Base-by-base conservation (phyloP, 2,329 filamentous ascomycete genomes). In the Byssochlamys sp. region DNA sequence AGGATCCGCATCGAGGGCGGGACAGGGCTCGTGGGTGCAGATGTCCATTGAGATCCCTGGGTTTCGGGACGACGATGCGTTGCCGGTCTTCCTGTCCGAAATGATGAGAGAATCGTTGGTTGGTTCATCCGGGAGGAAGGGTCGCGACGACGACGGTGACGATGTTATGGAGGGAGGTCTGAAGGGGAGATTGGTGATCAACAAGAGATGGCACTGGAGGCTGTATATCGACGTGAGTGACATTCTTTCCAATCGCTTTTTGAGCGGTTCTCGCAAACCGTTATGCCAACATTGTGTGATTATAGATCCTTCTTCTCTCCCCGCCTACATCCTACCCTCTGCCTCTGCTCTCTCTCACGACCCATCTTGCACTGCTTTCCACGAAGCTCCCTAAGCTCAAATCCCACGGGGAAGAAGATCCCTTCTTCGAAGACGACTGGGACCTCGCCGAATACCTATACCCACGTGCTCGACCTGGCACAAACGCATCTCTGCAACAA, bases 371-470 rank as follows among this genome's bases (percentile, higher is more conserved):
- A 2, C 87, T 99, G 52, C 85, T 96, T 61, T 86, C 89, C 29
- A 92, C 94, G 5, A 86, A 88, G 62, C 80, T 97, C 2, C 94
- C 94, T 6, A 83, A 85, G 27, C 80, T 96, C 55, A 90, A 90
- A 71, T 96, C 91, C 1, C 89, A 95, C 72, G 84, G 84, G 58
- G 92, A 97, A 75, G 94, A 99, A 76, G 94, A 99, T 66, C 94
- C 94, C 11, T 86, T 96, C 70, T 99, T 99, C 75, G 88, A 96
- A 76, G 94, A 99, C 75, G 94, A 99, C 77, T 99, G 94, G 94
- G 90, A 88, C 62, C 88, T 88, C 14, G 86, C 91, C 0, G 81
- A 84, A 19, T 86, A 85, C 58, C 78, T 99, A 29, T 99, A 95
- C 75, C 82, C 85, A 1, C 81, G 80, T 35, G 55, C 62, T 27